Evolutionary conservation across 768 basidiomycete species (phyloP), one percentile per base, ranked within the genome.

Genomic region (Boletus rex-veris): DNA sequence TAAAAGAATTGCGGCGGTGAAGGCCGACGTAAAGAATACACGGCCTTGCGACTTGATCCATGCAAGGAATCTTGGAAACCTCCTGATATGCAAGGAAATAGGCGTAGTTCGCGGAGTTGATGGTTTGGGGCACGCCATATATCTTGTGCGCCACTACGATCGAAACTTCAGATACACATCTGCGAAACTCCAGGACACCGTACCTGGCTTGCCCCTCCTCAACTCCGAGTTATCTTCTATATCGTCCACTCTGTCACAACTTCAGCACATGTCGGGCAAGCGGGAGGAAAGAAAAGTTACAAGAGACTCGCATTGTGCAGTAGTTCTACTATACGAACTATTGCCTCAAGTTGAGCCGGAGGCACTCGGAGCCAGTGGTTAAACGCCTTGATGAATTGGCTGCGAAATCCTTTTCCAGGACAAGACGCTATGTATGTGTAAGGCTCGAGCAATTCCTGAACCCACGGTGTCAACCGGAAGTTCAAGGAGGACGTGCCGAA

Each of bases 61-160:
- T 35, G 21, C 43, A 52, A 12, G 64, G 59, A 19, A 62, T 52
- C 55, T 58, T 74, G 58, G 88, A 83, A 1, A 92, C 79, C 58
- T 95, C 90, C 58, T 92, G 80, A 66, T 86, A 93, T 0, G 94
- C 96, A 38, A 93, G 83, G 68, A 98, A 99, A 67, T 96, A 98
- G 37, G 93, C 92, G 62, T 98, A 98, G 71, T 97, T 98, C 2
- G 96, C 95, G 4, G 88, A 84, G 69, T 99, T 99, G 72, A 99
- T 93, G 0, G 95, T 96, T 69, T 98, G 95, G 1, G 96, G 92
- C 2, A 97, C 76, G 4, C 96, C 96, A 63, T 93, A 99, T 60
- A 99, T 94, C 77, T 90, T 93, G 73, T 99, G 95, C 0, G 95
- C 85, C n/a, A 94, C 95, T 86, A 19, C n/a, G 42, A 49, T 16